phyloP scores from a whole-genome alignment of 805 yeast genomes.

The Lipomyces kockii region DNA sequence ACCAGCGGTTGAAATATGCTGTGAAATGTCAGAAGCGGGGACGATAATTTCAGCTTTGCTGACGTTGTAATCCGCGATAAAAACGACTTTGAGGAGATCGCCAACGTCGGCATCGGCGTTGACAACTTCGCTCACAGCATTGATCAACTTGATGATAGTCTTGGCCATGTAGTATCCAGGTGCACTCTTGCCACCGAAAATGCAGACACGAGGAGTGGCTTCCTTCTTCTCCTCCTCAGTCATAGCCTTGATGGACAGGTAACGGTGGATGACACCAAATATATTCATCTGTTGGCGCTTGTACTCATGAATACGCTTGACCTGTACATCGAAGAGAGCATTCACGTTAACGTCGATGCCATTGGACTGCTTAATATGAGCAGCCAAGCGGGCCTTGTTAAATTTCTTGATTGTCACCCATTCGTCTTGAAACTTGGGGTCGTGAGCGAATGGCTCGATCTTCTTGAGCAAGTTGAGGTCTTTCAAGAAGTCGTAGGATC shows the following conservation, averaged over 20 bases:
- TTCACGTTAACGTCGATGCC: constrained; percentile 70
- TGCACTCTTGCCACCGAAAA: constrained; percentile 94
- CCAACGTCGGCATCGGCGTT: constrained; percentile 77
- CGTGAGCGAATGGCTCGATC: constrained; percentile 69
- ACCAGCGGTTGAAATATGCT: constrained; percentile 96
- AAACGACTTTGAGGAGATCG: constrained; percentile 80
- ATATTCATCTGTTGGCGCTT: constrained; percentile 93
- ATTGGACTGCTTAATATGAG: constrained; percentile 65
- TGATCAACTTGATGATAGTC: constrained; percentile 82
- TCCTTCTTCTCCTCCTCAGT: constrained; percentile 64
- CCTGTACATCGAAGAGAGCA: constrained; percentile 87
- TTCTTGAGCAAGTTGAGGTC: constrained; percentile 69
- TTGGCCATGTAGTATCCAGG: constrained; percentile 98
- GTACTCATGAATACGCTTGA: constrained; percentile 93
- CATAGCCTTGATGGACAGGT: constrained; percentile 72
- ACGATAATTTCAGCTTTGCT: constrained; percentile 89
- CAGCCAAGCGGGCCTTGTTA: constrained; percentile 72
- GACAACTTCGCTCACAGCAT: constrained; percentile 77
- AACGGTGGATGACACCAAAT: constrained; percentile 85
- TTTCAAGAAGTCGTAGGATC: constrained; percentile 70
- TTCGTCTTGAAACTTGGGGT: constrained; percentile 63
- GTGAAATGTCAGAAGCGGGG: constrained; percentile 89
- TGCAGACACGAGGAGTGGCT: constrained; percentile 73
- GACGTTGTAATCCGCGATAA: constrained; percentile 90
- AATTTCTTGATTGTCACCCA: constrained; percentile 75